These are phyloP conservation scores for Beauveria pseudobassiana DNA, from an alignment of 2,329 filamentous ascomycete genomes.

Conservation along the genomic window DNA sequence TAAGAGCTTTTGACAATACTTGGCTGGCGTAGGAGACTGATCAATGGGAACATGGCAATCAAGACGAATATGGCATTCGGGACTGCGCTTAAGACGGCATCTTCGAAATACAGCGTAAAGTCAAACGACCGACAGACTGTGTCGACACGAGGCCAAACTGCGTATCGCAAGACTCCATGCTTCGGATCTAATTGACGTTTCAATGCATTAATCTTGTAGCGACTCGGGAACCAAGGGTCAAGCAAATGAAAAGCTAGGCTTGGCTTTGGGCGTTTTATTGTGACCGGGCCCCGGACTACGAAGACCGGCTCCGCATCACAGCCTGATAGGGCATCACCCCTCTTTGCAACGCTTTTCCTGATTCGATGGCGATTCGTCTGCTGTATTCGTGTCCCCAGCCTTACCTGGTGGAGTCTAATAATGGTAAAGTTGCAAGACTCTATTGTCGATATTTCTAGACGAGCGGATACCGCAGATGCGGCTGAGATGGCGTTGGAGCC, in stretches of 20 bases:
- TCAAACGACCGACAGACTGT: not conserved
- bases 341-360: not conserved
- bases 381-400: not conserved
- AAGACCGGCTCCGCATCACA: not conserved
- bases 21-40: not conserved
- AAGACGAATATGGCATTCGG: not conserved
- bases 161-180: not conserved
- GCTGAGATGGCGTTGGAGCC: not conserved
- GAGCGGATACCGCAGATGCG: not conserved
- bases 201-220: not conserved
- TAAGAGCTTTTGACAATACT: not conserved
- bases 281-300: not conserved
- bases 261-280: not conserved
- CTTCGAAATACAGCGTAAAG: conserved; percentile 9
- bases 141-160: conserved; percentile 7
- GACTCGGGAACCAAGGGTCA: not conserved
- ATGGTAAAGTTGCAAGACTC: too few relatives aligned
- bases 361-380: not conserved
- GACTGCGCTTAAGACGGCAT: not conserved
- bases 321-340: not conserved
- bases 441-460: not conserved
- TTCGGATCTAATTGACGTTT: not conserved
- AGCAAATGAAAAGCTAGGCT: not conserved
- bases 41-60: not conserved
- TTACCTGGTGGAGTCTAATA: not conserved